Percentiles rank a stretch among this genome's conserved stretches.
Evolutionary conservation across 176 grass and related monocot species (phyloP).

Genomic region (Cenchrus americanus): DNA sequence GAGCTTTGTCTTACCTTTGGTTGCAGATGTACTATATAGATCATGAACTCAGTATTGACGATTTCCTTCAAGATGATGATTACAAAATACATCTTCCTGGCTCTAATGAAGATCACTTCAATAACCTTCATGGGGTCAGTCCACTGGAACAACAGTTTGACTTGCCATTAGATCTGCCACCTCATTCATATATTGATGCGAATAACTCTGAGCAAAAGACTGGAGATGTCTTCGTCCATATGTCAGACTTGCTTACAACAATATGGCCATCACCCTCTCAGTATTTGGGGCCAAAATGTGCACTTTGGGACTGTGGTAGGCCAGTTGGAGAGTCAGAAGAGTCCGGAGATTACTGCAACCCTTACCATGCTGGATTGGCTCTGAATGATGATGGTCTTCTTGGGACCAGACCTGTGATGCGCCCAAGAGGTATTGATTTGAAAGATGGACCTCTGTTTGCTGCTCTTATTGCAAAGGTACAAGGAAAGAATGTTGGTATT

Average conservation of each 20-base stretch:
- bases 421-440: constrained; percentile 86
- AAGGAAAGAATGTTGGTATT: constrained; percentile 85
- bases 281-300: constrained; percentile 88
- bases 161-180: constrained; percentile 52
- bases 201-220: constrained; percentile 53
- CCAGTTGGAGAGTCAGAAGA: constrained; percentile 68
- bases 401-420: constrained; percentile 81
- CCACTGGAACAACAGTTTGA: constrained; percentile 61
- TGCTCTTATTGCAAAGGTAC: constrained; percentile 79
- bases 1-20: constrained; percentile 33
- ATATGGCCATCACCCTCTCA: constrained; percentile 78
- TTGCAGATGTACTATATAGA: constrained; percentile 78
- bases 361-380: constrained; percentile 77
- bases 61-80: constrained; percentile 61
- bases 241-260: constrained; percentile 73
- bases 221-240: constrained; percentile 57
- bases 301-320: constrained; percentile 85
- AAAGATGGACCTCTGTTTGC: constrained; percentile 90
- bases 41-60: constrained; percentile 66
- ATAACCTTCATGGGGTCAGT: constrained; percentile 49
- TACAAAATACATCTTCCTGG: constrained; percentile 55
- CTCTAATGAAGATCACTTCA: constrained; percentile 48
- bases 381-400: constrained; percentile 83
- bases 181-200: constrained; percentile 41
- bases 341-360: constrained; percentile 77